Evolutionary conservation across 352 stramenopile species (phyloP).

Genomic region (Phytopythium delawarense): DNA sequence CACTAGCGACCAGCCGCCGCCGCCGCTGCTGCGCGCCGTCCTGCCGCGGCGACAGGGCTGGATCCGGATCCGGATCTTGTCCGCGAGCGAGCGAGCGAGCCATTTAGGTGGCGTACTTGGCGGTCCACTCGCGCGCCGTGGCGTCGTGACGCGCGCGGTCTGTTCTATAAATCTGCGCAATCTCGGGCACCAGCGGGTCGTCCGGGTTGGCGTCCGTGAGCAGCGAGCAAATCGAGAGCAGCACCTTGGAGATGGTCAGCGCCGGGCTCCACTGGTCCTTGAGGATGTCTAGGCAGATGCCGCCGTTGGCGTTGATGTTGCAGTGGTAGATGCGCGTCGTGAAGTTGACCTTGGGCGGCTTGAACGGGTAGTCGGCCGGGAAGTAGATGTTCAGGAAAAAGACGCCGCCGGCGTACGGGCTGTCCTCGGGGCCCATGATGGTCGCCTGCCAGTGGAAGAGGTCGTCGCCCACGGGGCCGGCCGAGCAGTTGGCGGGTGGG

Average conservation of each 20-base stretch:
- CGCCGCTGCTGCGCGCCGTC: no score
- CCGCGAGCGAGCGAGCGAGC: neutral
- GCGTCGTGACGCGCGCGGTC: slow-evolving; percentile 92
- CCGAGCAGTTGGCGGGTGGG: slow-evolving; percentile 97
- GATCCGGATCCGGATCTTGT: no score
- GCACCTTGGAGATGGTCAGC: slow-evolving; percentile 99
- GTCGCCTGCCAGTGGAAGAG: slow-evolving; percentile 97
- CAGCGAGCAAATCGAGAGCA: slow-evolving; percentile 99
- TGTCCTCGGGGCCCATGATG: slow-evolving; percentile 99
- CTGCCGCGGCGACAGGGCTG: neutral
- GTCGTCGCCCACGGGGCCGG: slow-evolving; percentile 96
- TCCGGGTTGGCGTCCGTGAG: slow-evolving; percentile 99
- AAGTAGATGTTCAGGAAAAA: slow-evolving; percentile 99
- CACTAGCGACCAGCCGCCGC: neutral
- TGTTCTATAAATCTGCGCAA: slow-evolving; percentile 95
- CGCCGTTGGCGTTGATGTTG: slow-evolving; percentile 99
- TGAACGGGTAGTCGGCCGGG: slow-evolving; percentile 99
- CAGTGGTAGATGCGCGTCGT: slow-evolving; percentile 99
- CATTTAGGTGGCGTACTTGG: slow-evolving; percentile 97
- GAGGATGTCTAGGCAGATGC: slow-evolving; percentile 99
- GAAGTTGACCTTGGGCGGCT: slow-evolving; percentile 98
- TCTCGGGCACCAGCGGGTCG: slow-evolving; percentile 94
- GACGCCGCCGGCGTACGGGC: slow-evolving; percentile 95
- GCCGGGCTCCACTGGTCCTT: slow-evolving; percentile 99
- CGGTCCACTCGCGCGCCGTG: slow-evolving; percentile 96